A percentile compares a stretch with the other conserved stretches of the same genome.
Evolutionary conservation across 768 basidiomycete genomes (phyloP).

Genomic region (Serpula lacrymans): DNA sequence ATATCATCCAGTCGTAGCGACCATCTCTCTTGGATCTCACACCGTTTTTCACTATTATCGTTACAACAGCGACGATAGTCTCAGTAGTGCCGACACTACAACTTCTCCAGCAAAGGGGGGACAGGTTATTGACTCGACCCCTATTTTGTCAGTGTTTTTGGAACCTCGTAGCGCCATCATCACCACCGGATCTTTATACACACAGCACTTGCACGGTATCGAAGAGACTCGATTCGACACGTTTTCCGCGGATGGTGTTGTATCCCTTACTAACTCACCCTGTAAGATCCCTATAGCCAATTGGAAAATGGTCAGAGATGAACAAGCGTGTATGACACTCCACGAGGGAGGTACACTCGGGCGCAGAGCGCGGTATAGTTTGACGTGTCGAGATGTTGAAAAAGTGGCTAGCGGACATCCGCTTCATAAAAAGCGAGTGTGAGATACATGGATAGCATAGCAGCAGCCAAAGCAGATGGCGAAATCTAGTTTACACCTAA

Average conservation of each 20-base stretch:
- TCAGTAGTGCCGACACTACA: constrained; percentile 11
- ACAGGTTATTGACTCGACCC: constrained; percentile 57
- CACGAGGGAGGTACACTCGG: constrained; percentile 47
- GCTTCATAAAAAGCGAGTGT: too few species aligned
- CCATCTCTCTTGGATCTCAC: constrained; percentile 86
- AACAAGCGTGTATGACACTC: constrained; percentile 36
- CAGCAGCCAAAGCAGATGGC: too few species aligned
- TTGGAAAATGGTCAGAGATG: constrained; percentile 44
- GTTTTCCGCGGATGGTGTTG: constrained; percentile 23
- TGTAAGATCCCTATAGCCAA: constrained; percentile 51
- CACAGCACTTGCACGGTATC: constrained; percentile 79
- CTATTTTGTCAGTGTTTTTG: constrained; percentile 70
- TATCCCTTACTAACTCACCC: constrained; percentile 22
- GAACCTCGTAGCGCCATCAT: constrained; percentile 86
- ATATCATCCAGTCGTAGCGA: constrained; percentile 85
- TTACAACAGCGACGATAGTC: constrained; percentile 40
- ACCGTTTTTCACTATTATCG: constrained; percentile 80
- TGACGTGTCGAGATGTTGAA: constrained; percentile 83
- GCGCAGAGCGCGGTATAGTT: constrained; percentile 66
- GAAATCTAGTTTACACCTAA: too few species aligned
- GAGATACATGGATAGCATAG: too few species aligned
- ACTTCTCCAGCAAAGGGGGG: constrained; percentile 33
- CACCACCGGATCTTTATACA: constrained; percentile 67
- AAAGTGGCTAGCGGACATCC: constrained; percentile 46
- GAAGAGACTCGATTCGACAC: constrained; percentile 51